Conservation (phyloP, 2,329 filamentous ascomycete genomes). For the Verticillium isaacii region DNA sequence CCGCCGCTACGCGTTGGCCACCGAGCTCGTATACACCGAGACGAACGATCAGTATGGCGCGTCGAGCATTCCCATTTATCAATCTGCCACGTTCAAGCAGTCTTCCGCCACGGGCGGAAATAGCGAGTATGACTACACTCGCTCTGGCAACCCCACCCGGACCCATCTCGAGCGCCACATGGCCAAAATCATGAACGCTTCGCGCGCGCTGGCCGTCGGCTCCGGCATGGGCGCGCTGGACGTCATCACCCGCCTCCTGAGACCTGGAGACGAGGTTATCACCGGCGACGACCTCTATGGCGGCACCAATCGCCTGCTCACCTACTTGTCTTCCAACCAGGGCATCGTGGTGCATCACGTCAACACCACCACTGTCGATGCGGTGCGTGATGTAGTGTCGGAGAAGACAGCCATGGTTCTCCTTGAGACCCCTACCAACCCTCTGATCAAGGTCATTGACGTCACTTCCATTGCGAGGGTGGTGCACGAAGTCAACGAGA, state of each 20-base stretch:
- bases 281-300: constrained; percentile 97
- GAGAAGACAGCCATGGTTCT: constrained; percentile 91
- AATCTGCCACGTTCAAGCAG: constrained; percentile 98
- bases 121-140: constrained; percentile 94
- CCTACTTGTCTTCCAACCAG: constrained; percentile 83
- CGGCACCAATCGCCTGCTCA: constrained; percentile 88
- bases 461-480: constrained; percentile 73
- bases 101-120: constrained; percentile 71
- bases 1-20: constrained; percentile 84
- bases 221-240: constrained; percentile 97
- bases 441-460: constrained; percentile 96
- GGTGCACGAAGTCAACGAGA: constrained; percentile 72
- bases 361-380: constrained; percentile 77
- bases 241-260: constrained; percentile 86
- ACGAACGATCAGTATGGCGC: constrained; percentile 95
- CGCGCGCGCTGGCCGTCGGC: constrained; percentile 84
- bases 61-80: constrained; percentile 95
- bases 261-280: constrained; percentile 92
- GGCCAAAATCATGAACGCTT: constrained; percentile 98
- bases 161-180: constrained; percentile 94
- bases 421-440: constrained; percentile 94
- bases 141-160: constrained; percentile 92
- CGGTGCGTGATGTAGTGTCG: constrained; percentile 63
- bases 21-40: constrained; percentile 94
- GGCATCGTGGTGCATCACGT: constrained; percentile 95